phyloP scores from a whole-genome alignment of 2,329 filamentous ascomycete genomes.

The Dactylellina drechsleri region DNA sequence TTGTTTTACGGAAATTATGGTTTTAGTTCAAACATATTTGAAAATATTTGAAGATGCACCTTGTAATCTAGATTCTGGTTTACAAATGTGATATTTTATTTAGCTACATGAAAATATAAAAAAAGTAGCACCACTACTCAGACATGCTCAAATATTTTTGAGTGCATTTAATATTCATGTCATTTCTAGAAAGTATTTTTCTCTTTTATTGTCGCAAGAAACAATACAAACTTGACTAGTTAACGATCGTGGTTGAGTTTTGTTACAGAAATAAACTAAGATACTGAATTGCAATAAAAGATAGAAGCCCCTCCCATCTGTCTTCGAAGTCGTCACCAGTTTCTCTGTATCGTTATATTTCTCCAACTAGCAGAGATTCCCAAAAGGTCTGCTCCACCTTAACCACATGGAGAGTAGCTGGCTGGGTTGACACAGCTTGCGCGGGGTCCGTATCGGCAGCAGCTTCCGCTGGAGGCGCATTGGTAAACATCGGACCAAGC shows the following conservation, averaged over 20 bases:
- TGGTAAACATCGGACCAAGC: conserved; percentile 36
- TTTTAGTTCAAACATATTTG: not conserved
- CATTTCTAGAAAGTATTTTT: no score
- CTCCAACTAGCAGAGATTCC: not conserved
- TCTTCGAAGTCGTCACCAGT: not conserved
- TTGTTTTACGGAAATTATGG: not conserved
- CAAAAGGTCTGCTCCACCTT: not conserved
- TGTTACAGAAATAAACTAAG: no score
- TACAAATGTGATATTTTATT: not conserved
- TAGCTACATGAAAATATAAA: no score
- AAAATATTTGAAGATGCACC: not conserved
- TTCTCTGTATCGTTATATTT: not conserved
- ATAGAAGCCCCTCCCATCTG: no score
- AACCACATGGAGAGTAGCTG: conserved; percentile 38
- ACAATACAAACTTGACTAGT: no score
- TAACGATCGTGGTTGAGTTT: no score
- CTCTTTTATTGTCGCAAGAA: no score
- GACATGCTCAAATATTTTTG: no score
- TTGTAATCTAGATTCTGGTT: no score
- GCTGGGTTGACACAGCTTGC: conserved; percentile 10
- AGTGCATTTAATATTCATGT: no score
- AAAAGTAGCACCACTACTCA: no score
- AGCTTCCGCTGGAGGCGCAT: conserved; percentile 14
- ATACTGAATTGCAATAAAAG: no score
- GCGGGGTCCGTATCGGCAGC: conserved; percentile 28